phyloP scores from a whole-genome alignment of 306 rosid species.

The Trifolium dubium region DNA sequence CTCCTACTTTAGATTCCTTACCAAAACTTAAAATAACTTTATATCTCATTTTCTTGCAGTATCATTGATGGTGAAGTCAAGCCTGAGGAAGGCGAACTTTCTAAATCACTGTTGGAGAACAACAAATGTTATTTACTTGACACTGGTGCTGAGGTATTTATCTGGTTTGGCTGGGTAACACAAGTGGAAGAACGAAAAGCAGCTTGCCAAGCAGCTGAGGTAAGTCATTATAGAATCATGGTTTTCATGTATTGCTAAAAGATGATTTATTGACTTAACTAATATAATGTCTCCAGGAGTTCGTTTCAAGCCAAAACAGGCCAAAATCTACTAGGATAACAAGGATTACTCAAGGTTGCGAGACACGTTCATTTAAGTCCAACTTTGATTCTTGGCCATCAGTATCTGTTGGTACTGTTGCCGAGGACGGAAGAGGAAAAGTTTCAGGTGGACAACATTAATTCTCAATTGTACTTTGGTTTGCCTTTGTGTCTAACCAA shows the following conservation, averaged over 20 bases:
- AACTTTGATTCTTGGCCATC: constrained; percentile 95
- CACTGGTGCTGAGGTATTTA: constrained; percentile 85
- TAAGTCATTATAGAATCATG: constrained; percentile 41
- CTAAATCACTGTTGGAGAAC: constrained; percentile 87
- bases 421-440: constrained; percentile 97
- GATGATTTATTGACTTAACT: constrained; percentile 38
- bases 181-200: constrained; percentile 97
- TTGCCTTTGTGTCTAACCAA: constrained; percentile 38
- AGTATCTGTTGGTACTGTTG: constrained; percentile 64
- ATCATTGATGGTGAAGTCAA: constrained; percentile 71
- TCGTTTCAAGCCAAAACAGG: constrained; percentile 72
- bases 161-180: constrained; percentile 95
- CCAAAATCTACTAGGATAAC: constrained; percentile 85
- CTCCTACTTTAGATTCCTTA: neutral
- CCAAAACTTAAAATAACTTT: constrained; percentile 28
- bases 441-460: constrained; percentile 71
- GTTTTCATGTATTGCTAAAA: constrained; percentile 35
- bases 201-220: constrained; percentile 86
- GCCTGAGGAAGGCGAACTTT: constrained; percentile 73
- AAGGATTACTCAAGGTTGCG: constrained; percentile 89
- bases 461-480: constrained; percentile 37
- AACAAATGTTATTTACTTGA: constrained; percentile 86
- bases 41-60: constrained; percentile 56
- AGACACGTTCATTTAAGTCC: constrained; percentile 88
- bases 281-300: constrained; percentile 67